Evolutionary conservation across 371 early-diverging fungal species (phyloP).

Genomic region (Capillidium rhysosporum): DNA sequence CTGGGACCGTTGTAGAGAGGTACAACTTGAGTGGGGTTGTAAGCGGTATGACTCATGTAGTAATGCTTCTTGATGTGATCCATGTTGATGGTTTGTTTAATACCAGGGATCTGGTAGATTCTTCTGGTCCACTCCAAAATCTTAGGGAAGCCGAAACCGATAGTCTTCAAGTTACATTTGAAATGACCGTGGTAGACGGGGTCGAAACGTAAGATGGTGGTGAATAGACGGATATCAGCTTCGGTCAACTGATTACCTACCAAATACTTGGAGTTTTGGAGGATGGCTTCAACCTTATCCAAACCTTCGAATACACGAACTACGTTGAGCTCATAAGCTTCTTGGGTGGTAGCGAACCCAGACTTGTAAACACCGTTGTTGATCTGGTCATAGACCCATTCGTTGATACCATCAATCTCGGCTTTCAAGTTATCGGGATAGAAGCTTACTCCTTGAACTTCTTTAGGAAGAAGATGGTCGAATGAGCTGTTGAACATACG

Average conservation of each 20-base stretch:
- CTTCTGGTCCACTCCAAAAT: slow-evolving; percentile 66
- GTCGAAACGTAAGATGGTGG: slow-evolving; percentile 79
- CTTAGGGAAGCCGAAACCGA: slow-evolving; percentile 66
- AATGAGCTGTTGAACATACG: slow-evolving; percentile 82
- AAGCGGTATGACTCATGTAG: slow-evolving; percentile 69
- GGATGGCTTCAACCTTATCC: slow-evolving; percentile 62
- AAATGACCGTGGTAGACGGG: slow-evolving; percentile 83
- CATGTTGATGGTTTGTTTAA: slow-evolving; percentile 67
- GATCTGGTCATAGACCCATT: slow-evolving; percentile 71
- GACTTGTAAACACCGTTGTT: slow-evolving; percentile 75
- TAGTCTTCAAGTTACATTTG: slow-evolving; percentile 69
- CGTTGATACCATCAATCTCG: slow-evolving; percentile 71
- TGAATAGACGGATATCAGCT: slow-evolving; percentile 79
- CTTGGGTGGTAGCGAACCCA: slow-evolving; percentile 82
- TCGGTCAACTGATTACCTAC: slow-evolving; percentile 65
- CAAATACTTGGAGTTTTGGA: slow-evolving; percentile 49
- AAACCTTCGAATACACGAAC: slow-evolving; percentile 50
- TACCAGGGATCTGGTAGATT: slow-evolving; percentile 64
- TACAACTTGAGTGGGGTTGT: slow-evolving; percentile 80
- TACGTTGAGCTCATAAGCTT: slow-evolving; percentile 55
- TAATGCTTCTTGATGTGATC: slow-evolving; percentile 89
- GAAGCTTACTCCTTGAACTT: slow-evolving; percentile 36
- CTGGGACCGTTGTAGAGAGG: slow-evolving; percentile 67
- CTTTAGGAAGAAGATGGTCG: slow-evolving; percentile 39
- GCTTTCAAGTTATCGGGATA: slow-evolving; percentile 53